Conservation (phyloP, 176 grass and related monocot genomes). For the Panicum miliaceum region DNA sequence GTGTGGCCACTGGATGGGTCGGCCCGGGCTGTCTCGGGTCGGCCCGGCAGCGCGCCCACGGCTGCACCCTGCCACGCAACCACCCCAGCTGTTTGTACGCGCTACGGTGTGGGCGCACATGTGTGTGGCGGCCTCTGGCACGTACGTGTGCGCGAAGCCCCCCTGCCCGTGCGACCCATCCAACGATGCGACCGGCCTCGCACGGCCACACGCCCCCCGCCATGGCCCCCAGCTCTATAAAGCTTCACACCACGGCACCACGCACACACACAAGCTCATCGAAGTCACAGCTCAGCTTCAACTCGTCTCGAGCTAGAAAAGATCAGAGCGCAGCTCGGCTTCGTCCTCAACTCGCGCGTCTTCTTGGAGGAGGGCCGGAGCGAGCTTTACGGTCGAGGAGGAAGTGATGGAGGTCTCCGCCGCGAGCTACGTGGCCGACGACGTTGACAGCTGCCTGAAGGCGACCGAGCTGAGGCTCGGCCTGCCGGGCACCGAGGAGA, state of each 20-base stretch:
- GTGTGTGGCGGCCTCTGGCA: not conserved
- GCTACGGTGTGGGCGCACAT: not conserved
- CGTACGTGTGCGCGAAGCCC: conserved; percentile 25
- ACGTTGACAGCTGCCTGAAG: conserved; percentile 61
- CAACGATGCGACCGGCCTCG: not conserved
- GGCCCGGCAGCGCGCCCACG: conserved; percentile 46
- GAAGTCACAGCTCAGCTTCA: conserved; percentile 19
- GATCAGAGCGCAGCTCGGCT: not conserved
- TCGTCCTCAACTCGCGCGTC: not conserved
- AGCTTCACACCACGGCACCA: conserved; percentile 5
- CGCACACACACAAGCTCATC: not conserved
- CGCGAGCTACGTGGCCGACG: conserved; percentile 35
- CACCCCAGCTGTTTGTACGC: conserved; percentile 33
- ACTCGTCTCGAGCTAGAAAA: not conserved
- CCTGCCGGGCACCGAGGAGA: conserved; percentile 63
- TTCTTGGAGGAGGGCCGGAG: not conserved
- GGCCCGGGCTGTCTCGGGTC: conserved; percentile 49
- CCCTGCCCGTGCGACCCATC: not conserved
- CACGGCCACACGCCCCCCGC: conserved; percentile 15
- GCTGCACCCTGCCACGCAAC: conserved; percentile 55
- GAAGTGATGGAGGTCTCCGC: conserved; percentile 55
- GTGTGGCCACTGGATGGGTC: conserved; percentile 18
- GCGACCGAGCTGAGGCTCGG: conserved; percentile 94
- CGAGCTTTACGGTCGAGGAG: not conserved
- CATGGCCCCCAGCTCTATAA: conserved; percentile 31